Evolutionary conservation across 2,329 filamentous ascomycete genomes (phyloP).

Genomic region (Penicillium sp.): DNA sequence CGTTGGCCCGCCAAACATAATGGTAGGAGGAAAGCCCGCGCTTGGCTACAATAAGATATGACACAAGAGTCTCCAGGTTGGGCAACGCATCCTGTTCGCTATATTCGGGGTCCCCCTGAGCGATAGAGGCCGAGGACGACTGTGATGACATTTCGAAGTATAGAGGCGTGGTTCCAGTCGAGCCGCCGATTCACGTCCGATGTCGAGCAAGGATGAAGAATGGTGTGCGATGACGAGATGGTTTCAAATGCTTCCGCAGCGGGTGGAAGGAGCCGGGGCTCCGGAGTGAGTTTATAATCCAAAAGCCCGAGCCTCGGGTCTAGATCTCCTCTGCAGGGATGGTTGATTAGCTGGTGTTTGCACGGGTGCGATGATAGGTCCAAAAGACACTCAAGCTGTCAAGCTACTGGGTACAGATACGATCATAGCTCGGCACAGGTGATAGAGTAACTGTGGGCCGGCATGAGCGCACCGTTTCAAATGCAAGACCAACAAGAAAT

Average conservation of each 20-base stretch:
- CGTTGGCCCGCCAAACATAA: conserved; percentile 82
- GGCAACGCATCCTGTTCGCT: conserved; percentile 30
- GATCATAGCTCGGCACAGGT: neutral
- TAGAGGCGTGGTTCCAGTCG: neutral
- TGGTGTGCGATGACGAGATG: conserved; percentile 4
- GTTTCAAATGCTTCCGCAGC: neutral
- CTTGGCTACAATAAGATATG: conserved; percentile 84
- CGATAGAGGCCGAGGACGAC: conserved; percentile 33
- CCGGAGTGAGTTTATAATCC: neutral
- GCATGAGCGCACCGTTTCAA: neutral
- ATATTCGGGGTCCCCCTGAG: conserved; percentile 14
- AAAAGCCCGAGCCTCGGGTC: neutral
- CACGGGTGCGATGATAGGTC: neutral
- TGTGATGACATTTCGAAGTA: conserved; percentile 24
- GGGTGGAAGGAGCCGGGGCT: neutral
- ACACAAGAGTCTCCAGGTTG: conserved; percentile 75
- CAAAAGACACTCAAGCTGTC: neutral
- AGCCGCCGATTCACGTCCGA: neutral
- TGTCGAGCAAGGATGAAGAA: conserved; percentile 2
- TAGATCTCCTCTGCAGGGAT: neutral
- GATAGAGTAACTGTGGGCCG: neutral
- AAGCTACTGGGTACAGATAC: too few species aligned
- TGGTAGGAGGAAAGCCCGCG: conserved; percentile 82
- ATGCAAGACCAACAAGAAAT: neutral
- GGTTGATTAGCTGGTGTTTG: neutral